These are phyloP conservation scores for Cenococcum geophilum DNA, from an alignment of 495 filamentous ascomycete species.

Conservation along the genomic window DNA sequence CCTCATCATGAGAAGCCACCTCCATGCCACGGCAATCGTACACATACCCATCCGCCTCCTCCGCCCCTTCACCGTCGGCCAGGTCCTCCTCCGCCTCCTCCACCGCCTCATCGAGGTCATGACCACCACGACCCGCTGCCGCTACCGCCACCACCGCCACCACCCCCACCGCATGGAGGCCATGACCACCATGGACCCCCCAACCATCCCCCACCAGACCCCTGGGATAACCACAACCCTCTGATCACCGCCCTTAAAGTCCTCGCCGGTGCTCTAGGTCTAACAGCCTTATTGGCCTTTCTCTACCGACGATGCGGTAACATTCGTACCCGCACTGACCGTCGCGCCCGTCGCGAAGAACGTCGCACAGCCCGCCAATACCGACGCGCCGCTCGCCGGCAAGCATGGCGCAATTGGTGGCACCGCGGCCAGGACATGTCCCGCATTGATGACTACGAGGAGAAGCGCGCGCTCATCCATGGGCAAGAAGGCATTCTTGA, in stretches of 20 bases:
- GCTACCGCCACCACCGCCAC: constrained; percentile 8
- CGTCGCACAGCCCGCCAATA: constrained; percentile 34
- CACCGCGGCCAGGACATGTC: constrained; percentile 19
- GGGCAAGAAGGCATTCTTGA: constrained; percentile 39
- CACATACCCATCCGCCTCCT: not conserved
- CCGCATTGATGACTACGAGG: constrained; percentile 38
- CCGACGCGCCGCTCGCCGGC: constrained; percentile 34
- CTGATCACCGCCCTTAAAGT: constrained; percentile 15
- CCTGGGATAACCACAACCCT: not conserved
- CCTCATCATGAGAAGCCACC: not conserved
- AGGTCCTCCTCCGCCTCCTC: not conserved
- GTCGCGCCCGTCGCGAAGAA: constrained; percentile 37
- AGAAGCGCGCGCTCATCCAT: constrained; percentile 39
- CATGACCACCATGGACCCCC: constrained; percentile 4
- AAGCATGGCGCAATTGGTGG: constrained; percentile 32
- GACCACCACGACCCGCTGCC: constrained; percentile 1
- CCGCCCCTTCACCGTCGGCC: constrained; percentile 4
- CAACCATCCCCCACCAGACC: not conserved
- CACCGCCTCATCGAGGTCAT: constrained; percentile 6
- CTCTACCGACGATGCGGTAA: constrained; percentile 31
- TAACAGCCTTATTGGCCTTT: constrained; percentile 27
- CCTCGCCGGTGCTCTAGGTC: constrained; percentile 22
- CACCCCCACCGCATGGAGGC: constrained; percentile 13
- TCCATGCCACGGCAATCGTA: not conserved
- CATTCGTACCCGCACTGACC: constrained; percentile 32